Base-by-base conservation (phyloP, 495 filamentous ascomycete genomes). In the Penicillium psychrofluorescens region DNA sequence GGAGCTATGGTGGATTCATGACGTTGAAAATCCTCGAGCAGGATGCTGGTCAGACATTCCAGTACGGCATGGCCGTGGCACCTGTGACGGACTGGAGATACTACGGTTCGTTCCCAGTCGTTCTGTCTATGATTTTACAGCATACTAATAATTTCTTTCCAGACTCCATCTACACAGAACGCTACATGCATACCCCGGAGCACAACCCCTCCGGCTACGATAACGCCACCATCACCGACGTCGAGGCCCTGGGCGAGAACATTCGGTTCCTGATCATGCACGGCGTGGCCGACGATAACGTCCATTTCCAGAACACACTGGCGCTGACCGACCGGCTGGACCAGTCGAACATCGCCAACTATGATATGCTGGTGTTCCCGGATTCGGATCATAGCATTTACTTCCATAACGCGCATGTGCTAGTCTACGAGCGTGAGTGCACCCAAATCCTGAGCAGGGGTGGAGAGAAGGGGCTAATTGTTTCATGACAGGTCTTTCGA, bases 1-100 rank as follows among this genome's bases (percentile, higher is more conserved):
- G 92, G 92, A 92, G 86, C 49, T 98, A 90, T 57, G 92, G 92
- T 30, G 92, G 92, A 12, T 98, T 95, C 72, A 90, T 88, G 80
- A 88, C 92, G n/a, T 70, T 98, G 43, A 98, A 98, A 69, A 90
- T 88, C 4, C 76, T 98, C 2, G 92, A 98, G 66, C 75, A 80
- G 49, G 92, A 98, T 62, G 92, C 75, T 1, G 92, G 92, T 6
- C 55, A 78, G 52, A 97, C 90, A 0, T 98, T 97, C 68, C 79
- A 78, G 30, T 98, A 97, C 57, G 92, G 94, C 28, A 95, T 98
- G 88, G 89, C 92, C 10, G 92, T 98, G 16, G 94, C 94, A 4
- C 92, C 92, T 8, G 92, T 98, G 10, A 98, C 94, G 1, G 90
- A 98, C 61, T 98, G 94, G 94, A 74, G 84, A 36, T 94, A 84